Conservation (phyloP, 257 asterid species). For the Penstemon davidsonii region DNA sequence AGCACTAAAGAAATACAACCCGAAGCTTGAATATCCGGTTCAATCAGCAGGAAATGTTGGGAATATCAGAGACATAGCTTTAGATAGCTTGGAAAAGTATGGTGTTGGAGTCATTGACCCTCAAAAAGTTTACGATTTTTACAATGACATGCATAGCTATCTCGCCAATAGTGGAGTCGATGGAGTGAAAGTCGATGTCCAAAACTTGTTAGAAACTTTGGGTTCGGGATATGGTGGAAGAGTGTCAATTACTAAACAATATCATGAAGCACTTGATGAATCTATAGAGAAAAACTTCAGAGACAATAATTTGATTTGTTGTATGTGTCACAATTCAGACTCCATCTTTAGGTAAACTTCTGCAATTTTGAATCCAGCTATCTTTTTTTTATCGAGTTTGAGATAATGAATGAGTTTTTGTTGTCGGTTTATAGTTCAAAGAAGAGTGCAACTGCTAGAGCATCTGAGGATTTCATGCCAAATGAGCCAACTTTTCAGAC, state of each 20-base stretch:
- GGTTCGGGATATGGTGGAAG: constrained; percentile 71
- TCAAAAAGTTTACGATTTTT: constrained; percentile 44
- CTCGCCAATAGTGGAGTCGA: constrained; percentile 61
- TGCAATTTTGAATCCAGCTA: background rate
- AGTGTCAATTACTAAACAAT: constrained; percentile 57
- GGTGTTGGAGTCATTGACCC: constrained; percentile 72
- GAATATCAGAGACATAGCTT: constrained; percentile 51
- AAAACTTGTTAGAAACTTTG: constrained; percentile 54
- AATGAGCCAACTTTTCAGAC: constrained; percentile 46
- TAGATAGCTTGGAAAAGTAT: constrained; percentile 61
- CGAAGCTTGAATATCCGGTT: constrained; percentile 52
- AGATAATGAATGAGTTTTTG: background rate
- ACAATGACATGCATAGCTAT: constrained; percentile 69
- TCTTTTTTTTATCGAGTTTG: background rate
- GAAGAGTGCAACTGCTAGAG: constrained; percentile 49
- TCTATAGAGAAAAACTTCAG: constrained; percentile 55
- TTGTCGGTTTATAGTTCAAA: background rate
- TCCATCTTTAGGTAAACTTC: constrained; percentile 43
- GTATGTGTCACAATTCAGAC: constrained; percentile 67
- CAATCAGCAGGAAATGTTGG: constrained; percentile 62
- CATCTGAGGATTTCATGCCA: constrained; percentile 66
- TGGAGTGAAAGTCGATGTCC: constrained; percentile 83
- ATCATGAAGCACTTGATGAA: constrained; percentile 62
- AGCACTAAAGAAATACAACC: constrained; percentile 52
- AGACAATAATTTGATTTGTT: constrained; percentile 54